A percentile compares a stretch with the other conserved stretches of the same genome.
phyloP scores from a whole-genome alignment of 1,284 basidiomycete species.

The Ceratobasidium sp. region DNA sequence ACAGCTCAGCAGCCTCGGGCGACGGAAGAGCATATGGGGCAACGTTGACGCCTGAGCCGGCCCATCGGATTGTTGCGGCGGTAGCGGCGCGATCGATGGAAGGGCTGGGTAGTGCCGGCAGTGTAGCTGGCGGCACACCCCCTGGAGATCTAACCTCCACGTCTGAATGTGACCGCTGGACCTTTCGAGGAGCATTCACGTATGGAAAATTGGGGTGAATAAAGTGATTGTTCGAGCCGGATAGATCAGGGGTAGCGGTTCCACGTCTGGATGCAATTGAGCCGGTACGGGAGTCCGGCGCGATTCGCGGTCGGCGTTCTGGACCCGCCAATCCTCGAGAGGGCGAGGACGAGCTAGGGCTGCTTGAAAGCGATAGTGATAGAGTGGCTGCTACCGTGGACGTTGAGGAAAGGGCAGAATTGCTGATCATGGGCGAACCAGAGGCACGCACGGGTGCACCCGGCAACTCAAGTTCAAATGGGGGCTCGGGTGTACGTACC shows the following conservation, averaged over 20 bases:
- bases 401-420: slow-evolving; percentile 43
- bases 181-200: slow-evolving; percentile 47
- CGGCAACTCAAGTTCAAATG: slow-evolving; percentile 47
- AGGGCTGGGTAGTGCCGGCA: slow-evolving; percentile 26
- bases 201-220: slow-evolving; percentile 48
- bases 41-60: slow-evolving; percentile 53
- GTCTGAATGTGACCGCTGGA: slow-evolving; percentile 47
- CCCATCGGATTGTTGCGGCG: slow-evolving; percentile 84
- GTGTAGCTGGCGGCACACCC: slow-evolving; percentile 16
- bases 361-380: slow-evolving; percentile 29
- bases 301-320: slow-evolving; percentile 21
- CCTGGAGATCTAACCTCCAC: slow-evolving; percentile 47
- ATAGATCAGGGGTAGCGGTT: slow-evolving; percentile 38
- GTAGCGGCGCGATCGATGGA: slow-evolving; percentile 56
- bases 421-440: slow-evolving; percentile 14
- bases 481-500: slow-evolving; percentile 70
- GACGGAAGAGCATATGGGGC: slow-evolving; percentile 78
- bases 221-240: slow-evolving; percentile 20
- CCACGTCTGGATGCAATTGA: slow-evolving; percentile 38
- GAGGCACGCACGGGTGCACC: slow-evolving; percentile 6
- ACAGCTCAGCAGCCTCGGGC: slow-evolving; percentile 75
- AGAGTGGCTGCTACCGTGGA: slow-evolving; percentile 34
- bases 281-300: slow-evolving; percentile 8
- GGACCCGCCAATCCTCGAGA: slow-evolving; percentile 21
- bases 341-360: not conserved